Percentiles rank a stretch among this genome's conserved stretches.
Evolutionary conservation across 1,284 basidiomycete species (phyloP).

Genomic region (Caloboletus firmus): DNA sequence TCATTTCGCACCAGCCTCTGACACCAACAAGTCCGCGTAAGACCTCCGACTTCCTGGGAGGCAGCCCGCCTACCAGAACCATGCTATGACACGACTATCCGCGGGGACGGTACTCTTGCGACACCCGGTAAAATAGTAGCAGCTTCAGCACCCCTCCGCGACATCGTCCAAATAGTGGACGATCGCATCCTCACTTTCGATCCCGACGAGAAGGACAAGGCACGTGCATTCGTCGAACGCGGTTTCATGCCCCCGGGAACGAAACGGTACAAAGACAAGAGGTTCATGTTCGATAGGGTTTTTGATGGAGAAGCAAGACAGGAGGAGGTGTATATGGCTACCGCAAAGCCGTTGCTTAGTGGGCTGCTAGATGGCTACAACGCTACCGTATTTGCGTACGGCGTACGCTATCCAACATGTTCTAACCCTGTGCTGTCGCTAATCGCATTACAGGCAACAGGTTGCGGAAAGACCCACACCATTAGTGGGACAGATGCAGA

Average conservation of each 20-base stretch:
- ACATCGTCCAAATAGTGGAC: conserved; percentile 78
- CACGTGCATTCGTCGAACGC: conserved; percentile 72
- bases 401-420: conserved; percentile 58
- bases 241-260: conserved; percentile 83
- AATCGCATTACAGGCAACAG: conserved; percentile 72
- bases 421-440: conserved; percentile 14
- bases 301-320: conserved; percentile 81
- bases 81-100: conserved; percentile 65
- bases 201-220: conserved; percentile 82
- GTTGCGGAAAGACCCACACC: conserved; percentile 97
- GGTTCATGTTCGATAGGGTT: conserved; percentile 94
- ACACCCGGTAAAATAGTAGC: conserved; percentile 55
- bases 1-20: neutral
- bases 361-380: conserved; percentile 93
- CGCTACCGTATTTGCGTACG: conserved; percentile 96
- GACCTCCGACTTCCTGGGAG: conserved; percentile 86
- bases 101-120: conserved; percentile 81
- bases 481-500: conserved; percentile 87
- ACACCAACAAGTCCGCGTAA: conserved; percentile 72
- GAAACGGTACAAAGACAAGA: conserved; percentile 88
- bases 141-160: conserved; percentile 58
- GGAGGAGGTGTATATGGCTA: conserved; percentile 82
- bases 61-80: conserved; percentile 74
- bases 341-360: conserved; percentile 79
- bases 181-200: conserved; percentile 94